Conservation (phyloP, 495 filamentous ascomycete genomes). For the Hypoxylon cercidicola region DNA sequence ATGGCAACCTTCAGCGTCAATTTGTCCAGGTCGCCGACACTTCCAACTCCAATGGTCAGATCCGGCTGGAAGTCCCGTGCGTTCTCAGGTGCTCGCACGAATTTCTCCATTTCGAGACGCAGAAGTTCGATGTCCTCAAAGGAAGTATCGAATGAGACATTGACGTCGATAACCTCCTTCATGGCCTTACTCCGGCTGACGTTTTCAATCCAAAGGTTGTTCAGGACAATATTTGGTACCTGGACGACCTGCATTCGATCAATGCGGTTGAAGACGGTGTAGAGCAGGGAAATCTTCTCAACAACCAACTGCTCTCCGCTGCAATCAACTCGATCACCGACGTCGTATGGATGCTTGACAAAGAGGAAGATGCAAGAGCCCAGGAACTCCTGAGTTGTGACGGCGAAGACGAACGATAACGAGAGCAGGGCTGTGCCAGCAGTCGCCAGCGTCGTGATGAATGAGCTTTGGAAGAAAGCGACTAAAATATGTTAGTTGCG, state of each 20-base stretch:
- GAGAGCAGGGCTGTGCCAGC: slow-evolving; percentile 94
- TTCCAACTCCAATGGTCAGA: slow-evolving; percentile 77
- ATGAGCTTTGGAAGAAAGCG: slow-evolving; percentile 84
- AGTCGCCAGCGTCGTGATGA: slow-evolving; percentile 90
- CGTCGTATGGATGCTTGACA: slow-evolving; percentile 92
- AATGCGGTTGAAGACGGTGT: slow-evolving; percentile 89
- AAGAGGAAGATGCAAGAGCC: slow-evolving; percentile 98
- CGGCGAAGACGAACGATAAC: slow-evolving; percentile 91
- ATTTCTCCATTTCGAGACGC: slow-evolving; percentile 80
- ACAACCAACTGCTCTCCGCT: slow-evolving; percentile 76
- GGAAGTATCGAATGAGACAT: slow-evolving; percentile 82
- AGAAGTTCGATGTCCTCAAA: slow-evolving; percentile 89
- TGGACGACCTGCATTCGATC: slow-evolving; percentile 79
- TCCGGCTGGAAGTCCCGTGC: slow-evolving; percentile 90
- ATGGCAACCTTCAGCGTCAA: slow-evolving; percentile 84
- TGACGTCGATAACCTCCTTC: slow-evolving; percentile 84
- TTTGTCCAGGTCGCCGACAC: slow-evolving; percentile 89
- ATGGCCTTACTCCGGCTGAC: slow-evolving; percentile 89
- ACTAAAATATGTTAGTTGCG: slow-evolving; percentile 56
- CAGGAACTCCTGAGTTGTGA: slow-evolving; percentile 90
- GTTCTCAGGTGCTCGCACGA: slow-evolving; percentile 89
- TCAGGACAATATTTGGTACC: slow-evolving; percentile 89
- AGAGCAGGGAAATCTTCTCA: slow-evolving; percentile 93
- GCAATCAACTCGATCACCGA: slow-evolving; percentile 93
- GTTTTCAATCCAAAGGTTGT: slow-evolving; percentile 93